A percentile compares a stretch with the other conserved stretches of the same genome.
Evolutionary conservation across 768 basidiomycete genomes (phyloP).

Genomic region (Crucibulum laeve): DNA sequence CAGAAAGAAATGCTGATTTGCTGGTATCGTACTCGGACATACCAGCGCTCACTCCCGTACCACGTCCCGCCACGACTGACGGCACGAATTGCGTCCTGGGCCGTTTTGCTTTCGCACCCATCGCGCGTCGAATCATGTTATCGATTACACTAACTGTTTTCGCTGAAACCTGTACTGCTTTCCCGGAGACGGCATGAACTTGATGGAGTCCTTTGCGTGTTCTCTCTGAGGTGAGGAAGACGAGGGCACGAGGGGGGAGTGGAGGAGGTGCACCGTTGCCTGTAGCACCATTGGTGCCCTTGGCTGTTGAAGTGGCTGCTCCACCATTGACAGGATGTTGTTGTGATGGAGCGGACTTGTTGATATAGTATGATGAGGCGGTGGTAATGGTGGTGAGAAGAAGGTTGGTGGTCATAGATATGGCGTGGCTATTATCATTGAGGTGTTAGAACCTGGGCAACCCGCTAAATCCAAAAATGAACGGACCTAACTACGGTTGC

Average conservation of each 20-base stretch:
- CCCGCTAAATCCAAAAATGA: not conserved
- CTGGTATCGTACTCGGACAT: too few relatives aligned
- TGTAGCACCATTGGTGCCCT: conserved; percentile 12
- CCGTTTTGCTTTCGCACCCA: conserved; percentile 41
- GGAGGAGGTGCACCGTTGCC: conserved; percentile 31
- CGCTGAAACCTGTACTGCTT: conserved; percentile 62
- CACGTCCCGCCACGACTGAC: conserved; percentile 1
- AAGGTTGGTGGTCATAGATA: conserved; percentile 61
- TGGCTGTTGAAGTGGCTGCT: conserved; percentile 9
- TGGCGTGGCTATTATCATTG: conserved; percentile 47
- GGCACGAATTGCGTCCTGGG: conserved; percentile 14
- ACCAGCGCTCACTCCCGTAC: too few relatives aligned
- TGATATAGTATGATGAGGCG: conserved; percentile 60
- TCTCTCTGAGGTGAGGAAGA: conserved; percentile 55
- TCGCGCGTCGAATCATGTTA: conserved; percentile 50
- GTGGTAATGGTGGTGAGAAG: conserved; percentile 56
- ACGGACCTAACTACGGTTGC: conserved; percentile 61
- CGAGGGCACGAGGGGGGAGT: conserved; percentile 41
- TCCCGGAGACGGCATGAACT: conserved; percentile 61
- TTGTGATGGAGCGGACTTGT: conserved; percentile 47
- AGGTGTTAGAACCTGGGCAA: conserved; percentile 2
- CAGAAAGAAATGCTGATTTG: conserved; percentile 4
- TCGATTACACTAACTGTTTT: conserved; percentile 62
- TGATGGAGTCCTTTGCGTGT: conserved; percentile 54
- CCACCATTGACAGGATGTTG: conserved; percentile 30